phyloP scores from a whole-genome alignment of 2,329 filamentous ascomycete genomes.

The Sodiomyces alkalinus region DNA sequence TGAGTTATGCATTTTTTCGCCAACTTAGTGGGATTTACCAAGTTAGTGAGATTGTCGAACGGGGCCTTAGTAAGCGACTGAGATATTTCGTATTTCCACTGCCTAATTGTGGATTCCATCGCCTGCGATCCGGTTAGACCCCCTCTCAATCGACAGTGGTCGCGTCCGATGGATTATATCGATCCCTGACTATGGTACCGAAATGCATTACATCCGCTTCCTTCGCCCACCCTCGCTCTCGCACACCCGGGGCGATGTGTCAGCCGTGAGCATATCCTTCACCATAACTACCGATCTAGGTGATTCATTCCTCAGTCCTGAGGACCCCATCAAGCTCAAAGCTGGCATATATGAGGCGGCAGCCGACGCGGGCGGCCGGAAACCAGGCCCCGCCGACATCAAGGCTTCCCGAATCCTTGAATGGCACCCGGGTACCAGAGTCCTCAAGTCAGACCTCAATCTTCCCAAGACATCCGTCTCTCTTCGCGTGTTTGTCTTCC shows the following conservation, averaged over 20 bases:
- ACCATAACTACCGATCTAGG: constrained; percentile 43
- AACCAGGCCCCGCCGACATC: constrained; percentile 11
- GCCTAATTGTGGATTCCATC: too few species aligned
- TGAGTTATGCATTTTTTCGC: too few species aligned
- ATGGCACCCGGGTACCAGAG: constrained; percentile 19
- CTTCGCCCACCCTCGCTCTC: constrained; percentile 29
- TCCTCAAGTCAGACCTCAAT: constrained; percentile 19
- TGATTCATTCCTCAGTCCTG: constrained; percentile 35
- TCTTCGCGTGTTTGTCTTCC: constrained; percentile 2
- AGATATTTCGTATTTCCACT: too few species aligned
- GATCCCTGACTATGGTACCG: too few species aligned
- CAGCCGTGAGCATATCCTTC: constrained; percentile 28
- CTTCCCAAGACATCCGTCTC: constrained; percentile 3
- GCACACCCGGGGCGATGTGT: constrained; percentile 8
- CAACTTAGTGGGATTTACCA: too few species aligned
- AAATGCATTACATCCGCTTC: constrained; percentile 44
- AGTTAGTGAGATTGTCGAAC: too few species aligned
- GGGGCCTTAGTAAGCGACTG: too few species aligned
- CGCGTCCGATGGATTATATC: too few species aligned
- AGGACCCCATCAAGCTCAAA: constrained; percentile 26
- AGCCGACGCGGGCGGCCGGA: constrained; percentile 8
- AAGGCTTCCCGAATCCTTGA: constrained; percentile 14
- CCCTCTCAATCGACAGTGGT: too few species aligned
- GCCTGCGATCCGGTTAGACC: too few species aligned
- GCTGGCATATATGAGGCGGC: constrained; percentile 14